Evolutionary conservation across 345 rosid species (phyloP).

Genomic region (Ailanthus altissimus): DNA sequence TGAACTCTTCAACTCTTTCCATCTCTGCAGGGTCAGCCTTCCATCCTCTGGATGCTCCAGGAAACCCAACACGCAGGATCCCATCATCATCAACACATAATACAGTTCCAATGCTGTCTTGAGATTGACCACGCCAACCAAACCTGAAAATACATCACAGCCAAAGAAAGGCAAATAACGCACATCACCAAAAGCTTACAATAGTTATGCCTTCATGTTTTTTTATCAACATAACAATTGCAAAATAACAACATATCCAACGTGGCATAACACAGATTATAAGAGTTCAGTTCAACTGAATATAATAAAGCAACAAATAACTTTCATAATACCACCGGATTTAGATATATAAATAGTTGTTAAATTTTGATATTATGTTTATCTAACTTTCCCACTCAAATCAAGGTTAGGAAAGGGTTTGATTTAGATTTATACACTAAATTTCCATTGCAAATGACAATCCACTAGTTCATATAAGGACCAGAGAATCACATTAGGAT

Average conservation of each 20-base stretch:
- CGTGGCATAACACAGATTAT: no score
- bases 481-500: no score
- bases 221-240: background rate
- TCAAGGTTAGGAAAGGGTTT: no score
- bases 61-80: conserved; percentile 97
- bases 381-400: no score
- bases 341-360: no score
- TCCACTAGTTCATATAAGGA: no score
- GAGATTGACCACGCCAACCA: conserved; percentile 94
- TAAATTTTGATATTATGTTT: no score
- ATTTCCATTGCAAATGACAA: no score
- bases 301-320: no score
- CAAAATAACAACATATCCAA: background rate
- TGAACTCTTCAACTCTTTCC: conserved; percentile 99
- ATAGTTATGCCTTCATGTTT: background rate
- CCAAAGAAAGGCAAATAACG: background rate
- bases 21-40: conserved; percentile 99
- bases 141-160: conserved; percentile 56
- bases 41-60: conserved; percentile 99
- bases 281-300: no score
- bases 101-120: conserved; percentile 92
- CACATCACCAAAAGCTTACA: conserved; percentile 1
- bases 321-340: no score
- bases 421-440: no score
- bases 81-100: conserved; percentile 98